Percentiles rank a stretch among this genome's conserved stretches.
Conservation (phyloP, 2,329 filamentous ascomycete genomes). For the Cercospora sp. region DNA sequence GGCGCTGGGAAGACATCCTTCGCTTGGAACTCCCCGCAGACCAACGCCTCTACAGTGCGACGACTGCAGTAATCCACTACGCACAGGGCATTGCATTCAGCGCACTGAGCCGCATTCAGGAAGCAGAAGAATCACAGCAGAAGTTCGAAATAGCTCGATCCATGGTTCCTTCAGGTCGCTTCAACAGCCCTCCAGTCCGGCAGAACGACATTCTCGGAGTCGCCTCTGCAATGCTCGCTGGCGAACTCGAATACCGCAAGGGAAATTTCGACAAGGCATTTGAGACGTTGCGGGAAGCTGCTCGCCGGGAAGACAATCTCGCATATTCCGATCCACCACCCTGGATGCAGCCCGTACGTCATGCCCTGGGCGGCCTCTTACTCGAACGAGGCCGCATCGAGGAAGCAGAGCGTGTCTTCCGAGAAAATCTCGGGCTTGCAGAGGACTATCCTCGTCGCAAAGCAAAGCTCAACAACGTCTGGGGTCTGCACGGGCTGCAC, state of each 20-base stretch:
- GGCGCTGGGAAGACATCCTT: neutral
- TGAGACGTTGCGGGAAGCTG: neutral
- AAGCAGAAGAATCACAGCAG: neutral
- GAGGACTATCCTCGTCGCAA: neutral
- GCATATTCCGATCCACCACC: neutral
- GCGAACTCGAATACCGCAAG: neutral
- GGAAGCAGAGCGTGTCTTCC: neutral
- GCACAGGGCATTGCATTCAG: neutral
- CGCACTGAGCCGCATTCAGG: neutral
- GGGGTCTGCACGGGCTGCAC: neutral
- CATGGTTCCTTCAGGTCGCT: neutral
- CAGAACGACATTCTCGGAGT: neutral
- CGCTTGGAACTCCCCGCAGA: neutral
- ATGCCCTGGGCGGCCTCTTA: neutral
- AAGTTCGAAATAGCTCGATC: neutral
- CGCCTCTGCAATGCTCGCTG: neutral
- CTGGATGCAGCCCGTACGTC: neutral
- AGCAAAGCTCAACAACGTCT: neutral
- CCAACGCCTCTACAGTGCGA: neutral
- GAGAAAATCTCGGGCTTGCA: neutral
- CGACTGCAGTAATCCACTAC: neutral
- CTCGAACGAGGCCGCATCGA: neutral
- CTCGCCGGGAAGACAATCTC: neutral
- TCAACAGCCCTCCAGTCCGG: neutral
- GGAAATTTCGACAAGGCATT: neutral